Percentiles rank a stretch among this genome's conserved stretches.
Evolutionary conservation across 345 rosid genomes (phyloP).

Genomic region (Nephelium lappaceum): DNA sequence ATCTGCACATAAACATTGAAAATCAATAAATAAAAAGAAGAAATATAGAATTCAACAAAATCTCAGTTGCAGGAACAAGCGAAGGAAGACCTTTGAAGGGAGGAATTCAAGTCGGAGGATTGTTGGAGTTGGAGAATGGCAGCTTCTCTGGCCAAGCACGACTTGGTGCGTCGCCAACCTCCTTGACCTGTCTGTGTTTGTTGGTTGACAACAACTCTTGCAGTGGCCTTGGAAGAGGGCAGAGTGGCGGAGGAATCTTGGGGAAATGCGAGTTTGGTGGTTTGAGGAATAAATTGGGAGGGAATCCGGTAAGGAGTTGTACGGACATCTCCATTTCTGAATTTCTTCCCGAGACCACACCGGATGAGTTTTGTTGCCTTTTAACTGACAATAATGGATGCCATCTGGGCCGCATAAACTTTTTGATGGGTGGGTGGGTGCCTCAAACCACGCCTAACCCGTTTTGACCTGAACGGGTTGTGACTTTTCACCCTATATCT

Average conservation of each 20-base stretch:
- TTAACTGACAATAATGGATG: no score
- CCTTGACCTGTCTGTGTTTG: conserved; percentile 24
- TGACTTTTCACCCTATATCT: no score
- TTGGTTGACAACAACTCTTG: conserved; percentile 23
- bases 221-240: conserved; percentile 19
- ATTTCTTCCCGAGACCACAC: no score
- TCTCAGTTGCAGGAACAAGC: no score
- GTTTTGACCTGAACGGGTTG: no score
- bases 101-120: conserved; percentile 56
- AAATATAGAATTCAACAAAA: no score
- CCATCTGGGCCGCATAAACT: no score
- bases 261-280: conserved; percentile 26
- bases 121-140: conserved; percentile 62
- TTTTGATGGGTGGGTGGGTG: no score
- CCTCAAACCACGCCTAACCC: no score
- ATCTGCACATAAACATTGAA: conserved; percentile 34
- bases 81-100: conserved; percentile 57
- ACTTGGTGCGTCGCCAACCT: conserved; percentile 48
- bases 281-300: conserved; percentile 27
- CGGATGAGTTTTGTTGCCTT: no score
- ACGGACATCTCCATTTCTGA: conserved; percentile 50
- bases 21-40: not conserved
- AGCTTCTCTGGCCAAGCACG: conserved; percentile 62
- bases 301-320: conserved; percentile 24
- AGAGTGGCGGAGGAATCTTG: conserved; percentile 27